Percentiles rank a stretch among this genome's conserved stretches.
phyloP scores from a whole-genome alignment of 768 basidiomycete genomes.

The Pholiota microspora region DNA sequence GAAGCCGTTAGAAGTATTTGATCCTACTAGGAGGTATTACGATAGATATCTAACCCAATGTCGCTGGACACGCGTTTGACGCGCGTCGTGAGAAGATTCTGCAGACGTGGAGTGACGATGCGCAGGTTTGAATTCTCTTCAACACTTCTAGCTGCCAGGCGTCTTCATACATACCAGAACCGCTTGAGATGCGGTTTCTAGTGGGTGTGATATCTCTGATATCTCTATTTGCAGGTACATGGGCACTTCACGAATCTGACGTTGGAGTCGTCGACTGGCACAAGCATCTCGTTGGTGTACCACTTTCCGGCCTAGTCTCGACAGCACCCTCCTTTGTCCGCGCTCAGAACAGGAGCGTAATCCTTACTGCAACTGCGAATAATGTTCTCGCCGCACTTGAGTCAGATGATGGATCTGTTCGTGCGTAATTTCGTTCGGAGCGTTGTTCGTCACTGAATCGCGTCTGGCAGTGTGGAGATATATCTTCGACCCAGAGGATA shows the following conservation, averaged over 20 bases:
- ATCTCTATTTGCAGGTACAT: constrained; percentile 22
- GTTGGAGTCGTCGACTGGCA: constrained; percentile 90
- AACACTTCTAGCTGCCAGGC: too few species aligned
- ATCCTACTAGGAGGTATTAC: too few species aligned
- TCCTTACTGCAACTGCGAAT: constrained; percentile 64
- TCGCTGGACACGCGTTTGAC: too few species aligned
- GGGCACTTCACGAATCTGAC: constrained; percentile 68
- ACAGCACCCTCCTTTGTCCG: constrained; percentile 62
- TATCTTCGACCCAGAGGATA: constrained; percentile 67
- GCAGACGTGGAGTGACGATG: too few species aligned
- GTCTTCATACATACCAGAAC: constrained; percentile 1
- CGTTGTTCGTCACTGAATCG: constrained; percentile 8
- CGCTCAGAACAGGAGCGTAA: constrained; percentile 38
- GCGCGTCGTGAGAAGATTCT: too few species aligned
- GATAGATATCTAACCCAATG: too few species aligned
- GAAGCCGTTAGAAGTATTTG: too few species aligned
- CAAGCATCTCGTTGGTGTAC: constrained; percentile 71
- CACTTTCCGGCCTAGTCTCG: constrained; percentile 46
- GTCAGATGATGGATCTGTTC: constrained; percentile 64
- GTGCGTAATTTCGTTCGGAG: constrained; percentile 39
- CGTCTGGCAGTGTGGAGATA: constrained; percentile 71
- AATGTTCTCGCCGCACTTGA: constrained; percentile 81
- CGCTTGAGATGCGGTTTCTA: constrained; percentile 28
- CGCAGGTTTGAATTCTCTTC: too few species aligned
- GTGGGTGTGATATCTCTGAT: constrained; percentile 16